phyloP scores from a whole-genome alignment of 768 basidiomycete species.

The Leucocoprinus birnbaumii region DNA sequence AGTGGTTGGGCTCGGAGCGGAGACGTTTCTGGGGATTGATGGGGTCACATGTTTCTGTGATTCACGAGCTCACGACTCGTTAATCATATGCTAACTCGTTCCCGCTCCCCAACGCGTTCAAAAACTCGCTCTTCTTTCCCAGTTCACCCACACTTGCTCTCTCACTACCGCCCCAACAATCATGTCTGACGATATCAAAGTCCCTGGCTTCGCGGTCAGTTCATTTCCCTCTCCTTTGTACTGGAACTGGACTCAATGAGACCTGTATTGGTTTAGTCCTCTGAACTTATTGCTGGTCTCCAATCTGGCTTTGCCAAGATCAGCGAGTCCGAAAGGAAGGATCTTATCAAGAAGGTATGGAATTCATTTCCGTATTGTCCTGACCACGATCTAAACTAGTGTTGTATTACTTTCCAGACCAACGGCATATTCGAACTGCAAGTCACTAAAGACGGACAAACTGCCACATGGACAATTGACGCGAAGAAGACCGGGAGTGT shows the following conservation, averaged over 20 bases:
- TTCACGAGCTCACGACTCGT: neutral
- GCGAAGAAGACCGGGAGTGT: slow-evolving; percentile 81
- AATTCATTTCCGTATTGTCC: neutral
- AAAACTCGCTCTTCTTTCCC: slow-evolving; percentile 1
- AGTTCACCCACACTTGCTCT: neutral
- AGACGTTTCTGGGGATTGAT: too few relatives aligned
- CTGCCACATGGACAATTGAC: slow-evolving; percentile 88
- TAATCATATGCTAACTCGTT: slow-evolving; percentile 10
- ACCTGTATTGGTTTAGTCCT: slow-evolving; percentile 45
- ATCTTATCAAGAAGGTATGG: slow-evolving; percentile 73
- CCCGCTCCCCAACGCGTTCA: neutral
- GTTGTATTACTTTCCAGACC: slow-evolving; percentile 44
- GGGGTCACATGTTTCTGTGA: neutral
- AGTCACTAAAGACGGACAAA: slow-evolving; percentile 68
- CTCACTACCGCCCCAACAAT: slow-evolving; percentile 14
- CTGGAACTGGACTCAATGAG: neutral
- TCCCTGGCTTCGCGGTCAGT: slow-evolving; percentile 68
- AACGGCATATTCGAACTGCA: slow-evolving; percentile 88
- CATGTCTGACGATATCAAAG: slow-evolving; percentile 75
- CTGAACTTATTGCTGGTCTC: slow-evolving; percentile 59
- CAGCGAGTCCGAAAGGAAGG: slow-evolving; percentile 60
- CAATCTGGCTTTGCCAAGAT: slow-evolving; percentile 47
- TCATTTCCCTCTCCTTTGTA: neutral
- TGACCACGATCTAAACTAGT: neutral
- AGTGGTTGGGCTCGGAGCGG: too few relatives aligned